These are phyloP conservation scores for Globisporangium paddicum DNA, from an alignment of 352 stramenopile genomes.

Conservation along the genomic window DNA sequence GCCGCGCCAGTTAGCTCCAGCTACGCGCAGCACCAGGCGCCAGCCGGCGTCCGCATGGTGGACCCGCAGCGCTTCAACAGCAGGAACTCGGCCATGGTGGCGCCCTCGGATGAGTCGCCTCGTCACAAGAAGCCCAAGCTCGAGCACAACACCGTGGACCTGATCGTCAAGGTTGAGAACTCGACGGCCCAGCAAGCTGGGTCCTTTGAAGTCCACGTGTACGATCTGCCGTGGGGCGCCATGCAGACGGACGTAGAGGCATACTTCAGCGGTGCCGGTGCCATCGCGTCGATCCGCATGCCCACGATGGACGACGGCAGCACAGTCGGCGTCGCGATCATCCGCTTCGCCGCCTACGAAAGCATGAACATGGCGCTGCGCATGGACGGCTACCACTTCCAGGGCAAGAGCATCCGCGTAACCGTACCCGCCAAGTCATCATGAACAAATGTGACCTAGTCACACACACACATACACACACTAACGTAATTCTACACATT, in stretches of 20 bases:
- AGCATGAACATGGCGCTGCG: constrained; percentile 45
- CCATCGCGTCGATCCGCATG: constrained; percentile 55
- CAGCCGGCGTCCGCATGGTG: constrained; percentile 12
- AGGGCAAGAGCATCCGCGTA: constrained; percentile 62
- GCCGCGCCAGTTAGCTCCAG: neutral
- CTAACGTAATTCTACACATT: neutral
- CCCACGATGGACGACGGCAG: constrained; percentile 66
- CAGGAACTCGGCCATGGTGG: constrained; percentile 5
- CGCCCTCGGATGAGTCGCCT: constrained; percentile 16
- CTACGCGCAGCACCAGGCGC: neutral
- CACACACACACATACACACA: no score
- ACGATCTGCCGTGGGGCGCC: constrained; percentile 55
- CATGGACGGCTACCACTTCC: constrained; percentile 68
- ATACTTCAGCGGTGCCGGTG: constrained; percentile 57
- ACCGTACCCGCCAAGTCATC: constrained; percentile 16
- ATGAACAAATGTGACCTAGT: neutral
- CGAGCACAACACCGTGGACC: constrained; percentile 16
- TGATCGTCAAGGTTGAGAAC: constrained; percentile 49
- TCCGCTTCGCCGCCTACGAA: constrained; percentile 48
- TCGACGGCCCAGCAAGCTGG: constrained; percentile 7
- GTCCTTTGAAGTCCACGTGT: constrained; percentile 52
- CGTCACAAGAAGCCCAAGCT: constrained; percentile 30
- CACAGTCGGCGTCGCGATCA: constrained; percentile 61
- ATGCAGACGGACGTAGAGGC: constrained; percentile 45
- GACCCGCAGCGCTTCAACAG: constrained; percentile 15